Base-by-base conservation (phyloP, 2,329 filamentous ascomycete species). In the Penicillium brasilianum region DNA sequence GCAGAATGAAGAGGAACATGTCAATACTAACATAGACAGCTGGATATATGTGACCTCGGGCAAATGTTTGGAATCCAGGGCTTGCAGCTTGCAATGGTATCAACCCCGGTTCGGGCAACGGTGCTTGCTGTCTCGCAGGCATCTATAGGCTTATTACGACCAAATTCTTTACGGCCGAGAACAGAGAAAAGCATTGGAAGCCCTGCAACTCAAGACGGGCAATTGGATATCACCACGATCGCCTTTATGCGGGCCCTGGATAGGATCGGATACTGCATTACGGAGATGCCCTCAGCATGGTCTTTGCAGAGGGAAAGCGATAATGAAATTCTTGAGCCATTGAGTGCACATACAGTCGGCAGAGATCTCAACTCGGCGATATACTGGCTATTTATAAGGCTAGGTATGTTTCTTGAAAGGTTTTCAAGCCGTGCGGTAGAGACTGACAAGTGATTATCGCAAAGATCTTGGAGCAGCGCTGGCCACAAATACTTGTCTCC, bases 41-140 rank as follows among this genome's bases (percentile, higher is more conserved):
- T 82, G 25, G 80, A 82, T 58, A 77, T 81, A 4, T 79, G 74
- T 46, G 80, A 82, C 43, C 65, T 76, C 34, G 70, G 70, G 0
- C 79, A 80, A 50, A 72, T 75, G 0, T 82, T 82, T 62, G 79
- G 80, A 1, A 74, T 81, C 9, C 61, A 73, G 11, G 72, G 76
- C 0, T 69, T 77, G 9, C 71, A 72, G 37, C 51, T 70, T 16
- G 71, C 72, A 5, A 65, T 70, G 44, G 32, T 41, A 3, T 72
- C 67, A 0, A 57, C 61, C 2, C 51, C 44, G 9, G 61, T 70
- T 20, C 64, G 69, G 51, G 53, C 57, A 18, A 59, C 67, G 2
- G 34, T 74, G 3, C 25, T 74, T 13, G 51, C 16, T 1, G 62
- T 73, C 7, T 72, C 72, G 0, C 48, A 69, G 34, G 57, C 62